These are phyloP conservation scores for Lasiosphaeria hispida DNA, from an alignment of 495 filamentous ascomycete genomes.

Conservation along the genomic window DNA sequence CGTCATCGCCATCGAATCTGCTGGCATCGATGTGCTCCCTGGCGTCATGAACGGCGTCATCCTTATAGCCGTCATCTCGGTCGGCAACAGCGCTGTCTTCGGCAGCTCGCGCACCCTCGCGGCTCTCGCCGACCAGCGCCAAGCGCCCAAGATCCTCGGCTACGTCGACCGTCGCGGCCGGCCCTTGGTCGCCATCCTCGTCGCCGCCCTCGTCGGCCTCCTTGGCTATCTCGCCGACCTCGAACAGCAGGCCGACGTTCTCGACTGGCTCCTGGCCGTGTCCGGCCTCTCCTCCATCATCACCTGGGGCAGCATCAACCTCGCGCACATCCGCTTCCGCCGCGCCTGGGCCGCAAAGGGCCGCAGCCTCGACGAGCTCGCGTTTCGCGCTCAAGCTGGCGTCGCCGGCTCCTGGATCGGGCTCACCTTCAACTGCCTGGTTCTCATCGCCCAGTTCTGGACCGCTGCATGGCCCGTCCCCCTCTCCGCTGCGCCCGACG, in stretches of 20 bases:
- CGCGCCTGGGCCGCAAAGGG: slow-evolving; percentile 69
- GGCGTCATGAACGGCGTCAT: slow-evolving; percentile 91
- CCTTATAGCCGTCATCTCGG: slow-evolving; percentile 80
- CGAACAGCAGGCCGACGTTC: slow-evolving; percentile 58
- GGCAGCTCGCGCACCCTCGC: slow-evolving; percentile 84
- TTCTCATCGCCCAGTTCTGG: slow-evolving; percentile 95
- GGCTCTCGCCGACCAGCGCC: slow-evolving; percentile 80
- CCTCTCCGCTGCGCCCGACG: background rate
- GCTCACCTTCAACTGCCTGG: slow-evolving; percentile 70
- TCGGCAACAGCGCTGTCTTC: slow-evolving; percentile 85
- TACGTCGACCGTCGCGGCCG: slow-evolving; percentile 86
- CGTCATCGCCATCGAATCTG: slow-evolving; percentile 81
- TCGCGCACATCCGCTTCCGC: slow-evolving; percentile 90
- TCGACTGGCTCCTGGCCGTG: slow-evolving; percentile 86
- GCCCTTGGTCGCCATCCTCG: slow-evolving; percentile 67
- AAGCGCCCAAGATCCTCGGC: slow-evolving; percentile 70
- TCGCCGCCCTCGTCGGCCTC: slow-evolving; percentile 69
- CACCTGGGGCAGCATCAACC: slow-evolving; percentile 89
- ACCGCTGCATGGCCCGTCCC: slow-evolving; percentile 75
- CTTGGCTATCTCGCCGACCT: slow-evolving; percentile 78
- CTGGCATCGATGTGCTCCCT: slow-evolving; percentile 70
- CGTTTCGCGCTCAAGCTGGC: slow-evolving; percentile 78
- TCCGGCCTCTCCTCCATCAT: slow-evolving; percentile 87
- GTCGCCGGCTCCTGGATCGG: slow-evolving; percentile 82
- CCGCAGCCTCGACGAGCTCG: slow-evolving; percentile 68